These are phyloP conservation scores for Rhodotorula kratochvilovae DNA, from an alignment of 768 basidiomycete genomes.

Conservation along the genomic window DNA sequence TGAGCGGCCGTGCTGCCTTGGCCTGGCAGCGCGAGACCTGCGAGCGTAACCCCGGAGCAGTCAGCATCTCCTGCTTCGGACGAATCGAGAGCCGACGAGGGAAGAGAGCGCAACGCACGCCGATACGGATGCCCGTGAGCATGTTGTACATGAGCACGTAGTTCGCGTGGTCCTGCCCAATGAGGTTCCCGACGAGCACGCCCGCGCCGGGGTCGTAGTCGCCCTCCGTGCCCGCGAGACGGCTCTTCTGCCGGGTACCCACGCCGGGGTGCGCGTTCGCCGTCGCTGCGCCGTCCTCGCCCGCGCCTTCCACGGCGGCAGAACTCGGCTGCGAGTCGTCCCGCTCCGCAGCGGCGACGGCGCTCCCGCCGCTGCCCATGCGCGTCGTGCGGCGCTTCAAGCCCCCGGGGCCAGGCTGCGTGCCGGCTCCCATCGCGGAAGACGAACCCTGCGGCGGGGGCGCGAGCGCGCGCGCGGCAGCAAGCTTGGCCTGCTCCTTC, in stretches of 20 bases:
- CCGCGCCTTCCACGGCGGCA: background rate
- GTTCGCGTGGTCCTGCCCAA: slow-evolving; percentile 97
- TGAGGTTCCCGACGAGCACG: slow-evolving; percentile 85
- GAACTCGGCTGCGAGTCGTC: background rate
- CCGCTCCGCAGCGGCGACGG: background rate
- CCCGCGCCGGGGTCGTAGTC: slow-evolving; percentile 47
- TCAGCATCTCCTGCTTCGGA: background rate
- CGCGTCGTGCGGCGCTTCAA: slow-evolving; percentile 10
- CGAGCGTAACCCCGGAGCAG: background rate
- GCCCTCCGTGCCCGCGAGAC: background rate
- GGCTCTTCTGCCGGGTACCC: background rate
- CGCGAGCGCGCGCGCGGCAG: slow-evolving; percentile 51
- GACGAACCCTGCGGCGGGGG: background rate
- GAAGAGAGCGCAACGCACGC: slow-evolving; percentile 54
- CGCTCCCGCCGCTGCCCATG: slow-evolving; percentile 8
- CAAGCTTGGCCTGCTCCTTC: slow-evolving; percentile 7
- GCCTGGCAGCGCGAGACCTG: slow-evolving; percentile 95
- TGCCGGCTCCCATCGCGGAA: no score
- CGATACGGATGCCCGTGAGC: slow-evolving; percentile 96
- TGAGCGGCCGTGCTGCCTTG: slow-evolving; percentile 79
- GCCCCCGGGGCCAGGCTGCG: background rate
- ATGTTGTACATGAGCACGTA: slow-evolving; percentile 99
- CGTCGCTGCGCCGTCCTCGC: background rate
- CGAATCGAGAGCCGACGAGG: no score
- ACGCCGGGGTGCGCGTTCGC: background rate